Conservation (phyloP, 2,329 filamentous ascomycete species). For the Ophiostoma triangulosporum region DNA sequence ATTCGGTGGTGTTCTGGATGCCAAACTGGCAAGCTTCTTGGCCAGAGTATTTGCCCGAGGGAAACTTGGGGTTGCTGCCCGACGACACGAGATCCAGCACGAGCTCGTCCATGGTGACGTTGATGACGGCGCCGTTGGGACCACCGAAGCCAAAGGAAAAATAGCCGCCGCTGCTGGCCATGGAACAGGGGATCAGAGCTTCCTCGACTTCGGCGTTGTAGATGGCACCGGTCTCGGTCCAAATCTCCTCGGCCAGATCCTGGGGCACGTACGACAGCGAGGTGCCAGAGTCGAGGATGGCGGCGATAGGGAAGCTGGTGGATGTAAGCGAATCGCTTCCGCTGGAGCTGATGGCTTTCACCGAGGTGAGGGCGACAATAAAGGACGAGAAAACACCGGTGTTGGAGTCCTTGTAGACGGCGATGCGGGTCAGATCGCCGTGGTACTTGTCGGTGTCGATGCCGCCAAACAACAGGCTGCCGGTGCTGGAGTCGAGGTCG, state of each 20-base stretch:
- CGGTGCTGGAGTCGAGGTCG: constrained; percentile 45
- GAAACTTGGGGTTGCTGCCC: constrained; percentile 24
- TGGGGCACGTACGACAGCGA: constrained; percentile 57
- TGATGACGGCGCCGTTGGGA: constrained; percentile 33
- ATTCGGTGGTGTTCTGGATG: constrained; percentile 34
- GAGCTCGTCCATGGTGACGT: constrained; percentile 41
- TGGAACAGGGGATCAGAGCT: constrained; percentile 37
- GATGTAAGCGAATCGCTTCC: constrained; percentile 35
- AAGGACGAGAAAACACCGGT: constrained; percentile 31
- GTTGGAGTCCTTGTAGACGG: constrained; percentile 36
- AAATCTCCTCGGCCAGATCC: constrained; percentile 39
- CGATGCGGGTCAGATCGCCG: constrained; percentile 46
- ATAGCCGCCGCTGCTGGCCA: constrained; percentile 29
- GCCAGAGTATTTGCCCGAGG: constrained; percentile 28
- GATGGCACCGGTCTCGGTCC: constrained; percentile 40
- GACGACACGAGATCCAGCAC: constrained; percentile 31
- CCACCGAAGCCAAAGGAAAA: constrained; percentile 43
- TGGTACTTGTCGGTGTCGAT: constrained; percentile 62
- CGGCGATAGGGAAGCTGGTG: constrained; percentile 34
- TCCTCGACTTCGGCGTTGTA: constrained; percentile 25
- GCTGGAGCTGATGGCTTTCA: constrained; percentile 33
- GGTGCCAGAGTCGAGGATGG: constrained; percentile 63
- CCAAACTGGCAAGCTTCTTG: constrained; percentile 41
- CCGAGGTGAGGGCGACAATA: constrained; percentile 32
- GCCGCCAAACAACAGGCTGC: constrained; percentile 67